These are phyloP conservation scores for Hypomyces rosellus DNA, from an alignment of 2,329 filamentous ascomycete species.

Conservation along the genomic window DNA sequence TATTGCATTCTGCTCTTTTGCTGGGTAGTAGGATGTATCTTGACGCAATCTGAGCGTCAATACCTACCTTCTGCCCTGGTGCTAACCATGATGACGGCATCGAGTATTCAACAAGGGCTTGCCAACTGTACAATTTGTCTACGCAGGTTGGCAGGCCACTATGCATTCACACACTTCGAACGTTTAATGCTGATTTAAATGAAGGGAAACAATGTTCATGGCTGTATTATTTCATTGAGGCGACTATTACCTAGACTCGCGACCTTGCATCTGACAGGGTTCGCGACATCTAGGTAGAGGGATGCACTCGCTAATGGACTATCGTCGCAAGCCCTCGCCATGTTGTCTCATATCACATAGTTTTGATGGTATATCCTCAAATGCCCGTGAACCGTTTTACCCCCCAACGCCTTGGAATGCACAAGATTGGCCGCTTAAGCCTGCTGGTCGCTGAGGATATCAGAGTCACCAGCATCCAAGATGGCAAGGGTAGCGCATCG, in stretches of 20 bases:
- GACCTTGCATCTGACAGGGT: conserved; percentile 2
- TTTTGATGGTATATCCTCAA: conserved; percentile 31
- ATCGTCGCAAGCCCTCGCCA: conserved; percentile 17
- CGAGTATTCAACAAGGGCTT: too few species aligned
- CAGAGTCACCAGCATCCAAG: conserved; percentile 95
- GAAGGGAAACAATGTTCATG: conserved; percentile 27
- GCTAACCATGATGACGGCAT: too few species aligned
- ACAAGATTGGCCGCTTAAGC: conserved; percentile 40
- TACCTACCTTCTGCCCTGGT: too few species aligned
- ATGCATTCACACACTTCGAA: background rate
- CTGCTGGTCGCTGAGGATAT: conserved; percentile 80
- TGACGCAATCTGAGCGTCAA: too few species aligned
- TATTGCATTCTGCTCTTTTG: too few species aligned
- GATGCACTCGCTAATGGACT: background rate
- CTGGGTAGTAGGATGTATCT: too few species aligned
- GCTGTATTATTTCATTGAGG: conserved; percentile 32
- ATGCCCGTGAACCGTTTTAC: conserved; percentile 30
- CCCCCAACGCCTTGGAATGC: conserved; percentile 40
- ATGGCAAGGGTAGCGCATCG: conserved; percentile 96
- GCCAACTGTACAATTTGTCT: too few species aligned
- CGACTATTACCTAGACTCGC: conserved; percentile 14
- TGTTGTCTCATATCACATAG: conserved; percentile 28
- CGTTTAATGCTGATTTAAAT: background rate
- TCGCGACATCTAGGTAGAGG: conserved; percentile 15
- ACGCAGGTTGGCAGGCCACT: background rate